Base-by-base conservation (phyloP, 169 alveolate species). In the Theileria luwenshuni region DNA sequence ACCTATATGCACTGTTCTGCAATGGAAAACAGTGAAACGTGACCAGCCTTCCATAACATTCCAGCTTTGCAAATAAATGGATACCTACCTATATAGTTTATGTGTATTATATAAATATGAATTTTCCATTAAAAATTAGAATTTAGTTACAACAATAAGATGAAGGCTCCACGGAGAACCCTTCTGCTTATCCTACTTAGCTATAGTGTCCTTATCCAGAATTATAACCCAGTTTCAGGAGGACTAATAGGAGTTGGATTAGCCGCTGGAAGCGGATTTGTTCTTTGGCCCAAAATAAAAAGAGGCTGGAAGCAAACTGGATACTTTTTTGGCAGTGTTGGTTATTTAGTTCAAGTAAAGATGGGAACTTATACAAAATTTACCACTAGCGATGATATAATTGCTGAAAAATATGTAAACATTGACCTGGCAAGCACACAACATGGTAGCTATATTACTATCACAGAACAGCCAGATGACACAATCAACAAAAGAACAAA, bases 351-450 rank as follows among this genome's bases (percentile, higher is more conserved):
- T 41, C 42, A 10, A 27, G 38, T 64, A 25, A 61, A 21, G 35
- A 23, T 21, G n/a, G 63, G 63, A 10, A 13, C 23, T 0, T 76
- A 61, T 41, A n/a, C 54, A 21, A n/a, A 54, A 10, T 19, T 38
- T 41, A 70, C 83, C 23, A 79, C 86, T 8, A 70, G 61, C 35
- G 86, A 79, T 62, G 86, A 79, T 48, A 79, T 79, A 45, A 27
- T 32, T 28, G 10, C 60, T 1, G 42, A 48, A 52, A 79, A 71
- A 68, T 79, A 70, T 42, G 61, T 79, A 1, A 60, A 21, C 67
- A 2, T 79, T 3, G 68, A 79, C 76, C 30, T 79, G 73, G 70
- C 72, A 61, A 79, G 86, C 41, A 64, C 42, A 12, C 3, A 56
- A 1, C 84, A 79, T 27, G 76, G 72, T 19, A 33, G 68, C 19